Conservation (phyloP, 1,139 yeast genomes). For the Suhomyces bokatorum region DNA sequence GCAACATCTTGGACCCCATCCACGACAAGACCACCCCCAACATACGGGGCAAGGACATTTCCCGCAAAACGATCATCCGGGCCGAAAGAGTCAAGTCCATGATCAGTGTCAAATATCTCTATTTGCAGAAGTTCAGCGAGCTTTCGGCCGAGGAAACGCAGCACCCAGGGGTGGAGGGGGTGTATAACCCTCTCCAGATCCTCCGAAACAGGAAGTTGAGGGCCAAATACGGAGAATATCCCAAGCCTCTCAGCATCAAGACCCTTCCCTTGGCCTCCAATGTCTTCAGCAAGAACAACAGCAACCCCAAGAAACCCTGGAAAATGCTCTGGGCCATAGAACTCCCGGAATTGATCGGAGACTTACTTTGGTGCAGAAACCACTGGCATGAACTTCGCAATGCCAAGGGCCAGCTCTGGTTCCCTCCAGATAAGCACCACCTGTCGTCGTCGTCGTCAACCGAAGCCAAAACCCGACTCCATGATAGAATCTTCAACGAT, state of each 20-base stretch:
- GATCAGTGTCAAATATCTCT: slow-evolving; percentile 52
- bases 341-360: slow-evolving; percentile 60
- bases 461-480: slow-evolving; percentile 20
- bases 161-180: slow-evolving; percentile 59
- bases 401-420: slow-evolving; percentile 61
- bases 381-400: slow-evolving; percentile 63
- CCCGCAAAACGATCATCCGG: slow-evolving; percentile 46
- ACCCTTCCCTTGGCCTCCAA: slow-evolving; percentile 54
- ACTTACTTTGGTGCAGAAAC: slow-evolving; percentile 63
- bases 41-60: slow-evolving; percentile 18
- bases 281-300: slow-evolving; percentile 48
- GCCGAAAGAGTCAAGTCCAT: slow-evolving; percentile 56
- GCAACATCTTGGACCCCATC: slow-evolving; percentile 38
- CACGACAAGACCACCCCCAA: slow-evolving; percentile 15
- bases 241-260: slow-evolving; percentile 33
- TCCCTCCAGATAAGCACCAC: slow-evolving; percentile 30
- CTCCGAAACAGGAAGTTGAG: slow-evolving; percentile 66
- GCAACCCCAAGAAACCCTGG: slow-evolving; percentile 34
- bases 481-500: slow-evolving; percentile 33
- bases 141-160: slow-evolving; percentile 15
- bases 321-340: slow-evolving; percentile 66
- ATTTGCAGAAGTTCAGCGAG: slow-evolving; percentile 41
- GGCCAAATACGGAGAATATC: slow-evolving; percentile 44
- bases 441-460: slow-evolving; percentile 7
- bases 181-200: slow-evolving; percentile 79